These are phyloP conservation scores for Capronia coronata DNA, from an alignment of 2,329 filamentous ascomycete genomes.

Conservation along the genomic window DNA sequence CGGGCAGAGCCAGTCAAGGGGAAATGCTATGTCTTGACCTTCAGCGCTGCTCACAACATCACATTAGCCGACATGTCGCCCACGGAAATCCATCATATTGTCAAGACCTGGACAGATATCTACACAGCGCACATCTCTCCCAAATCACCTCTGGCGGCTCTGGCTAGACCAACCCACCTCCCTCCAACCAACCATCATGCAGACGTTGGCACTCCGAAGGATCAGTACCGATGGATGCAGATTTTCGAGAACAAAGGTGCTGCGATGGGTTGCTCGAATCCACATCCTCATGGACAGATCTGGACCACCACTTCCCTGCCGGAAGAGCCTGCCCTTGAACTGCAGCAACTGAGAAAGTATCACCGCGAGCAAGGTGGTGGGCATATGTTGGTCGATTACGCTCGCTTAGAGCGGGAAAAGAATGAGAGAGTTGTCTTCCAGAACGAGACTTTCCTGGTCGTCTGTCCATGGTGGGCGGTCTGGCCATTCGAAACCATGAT, in stretches of 20 bases:
- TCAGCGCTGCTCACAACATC: conserved; percentile 81
- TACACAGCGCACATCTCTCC: conserved; percentile 76
- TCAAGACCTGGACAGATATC: conserved; percentile 86
- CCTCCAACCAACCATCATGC: conserved; percentile 43
- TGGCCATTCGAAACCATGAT: conserved; percentile 98
- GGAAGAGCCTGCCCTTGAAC: conserved; percentile 77
- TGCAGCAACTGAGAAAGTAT: conserved; percentile 73
- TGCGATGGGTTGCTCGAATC: conserved; percentile 98
- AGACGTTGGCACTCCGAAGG: conserved; percentile 50
- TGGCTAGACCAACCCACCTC: conserved; percentile 43
- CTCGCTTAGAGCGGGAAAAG: conserved; percentile 71
- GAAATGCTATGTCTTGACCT: conserved; percentile 94
- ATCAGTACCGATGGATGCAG: conserved; percentile 93
- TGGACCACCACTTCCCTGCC: conserved; percentile 91
- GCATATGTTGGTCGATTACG: conserved; percentile 82
- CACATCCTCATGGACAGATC: conserved; percentile 92
- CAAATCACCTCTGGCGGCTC: conserved; percentile 55
- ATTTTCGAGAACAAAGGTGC: conserved; percentile 99
- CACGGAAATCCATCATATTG: conserved; percentile 68
- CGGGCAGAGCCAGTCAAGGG: conserved; percentile 81
- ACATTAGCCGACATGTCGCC: conserved; percentile 86
- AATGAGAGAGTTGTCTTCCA: conserved; percentile 80
- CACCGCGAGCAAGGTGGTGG: conserved; percentile 62
- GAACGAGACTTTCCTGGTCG: conserved; percentile 74
- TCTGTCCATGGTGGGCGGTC: conserved; percentile 95